Evolutionary conservation across 176 grass and related monocot genomes (phyloP).

Genomic region (Carex cristatella): DNA sequence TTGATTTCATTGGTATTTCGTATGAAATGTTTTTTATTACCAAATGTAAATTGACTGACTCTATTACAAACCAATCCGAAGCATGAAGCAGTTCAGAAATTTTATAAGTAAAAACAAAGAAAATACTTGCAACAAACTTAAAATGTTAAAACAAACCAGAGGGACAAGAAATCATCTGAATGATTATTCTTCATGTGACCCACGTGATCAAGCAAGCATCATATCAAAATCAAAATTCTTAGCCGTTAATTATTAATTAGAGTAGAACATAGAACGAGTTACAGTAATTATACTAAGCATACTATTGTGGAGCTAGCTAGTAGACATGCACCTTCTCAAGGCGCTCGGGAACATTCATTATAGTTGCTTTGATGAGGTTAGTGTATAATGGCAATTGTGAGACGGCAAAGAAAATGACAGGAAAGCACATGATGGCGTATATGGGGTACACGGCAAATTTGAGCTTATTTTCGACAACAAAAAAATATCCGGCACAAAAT

Average conservation of each 20-base stretch:
- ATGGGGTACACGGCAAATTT: neutral
- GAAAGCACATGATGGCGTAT: neutral
- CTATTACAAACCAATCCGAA: neutral
- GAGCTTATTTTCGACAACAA: neutral
- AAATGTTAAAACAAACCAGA: neutral
- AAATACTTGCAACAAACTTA: neutral
- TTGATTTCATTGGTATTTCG: neutral
- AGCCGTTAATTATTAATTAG: neutral
- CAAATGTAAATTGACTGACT: neutral
- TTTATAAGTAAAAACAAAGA: neutral
- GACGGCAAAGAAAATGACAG: neutral
- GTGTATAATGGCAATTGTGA: conserved; percentile 12
- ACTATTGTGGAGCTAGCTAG: neutral
- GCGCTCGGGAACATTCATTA: neutral
- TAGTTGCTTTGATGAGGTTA: neutral
- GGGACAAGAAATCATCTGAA: neutral
- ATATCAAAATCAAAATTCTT: neutral
- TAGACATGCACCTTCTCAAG: neutral
- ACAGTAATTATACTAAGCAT: neutral
- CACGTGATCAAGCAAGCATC: neutral
- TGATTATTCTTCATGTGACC: neutral
- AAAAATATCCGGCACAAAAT: conserved; percentile 10
- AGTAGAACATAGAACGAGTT: neutral
- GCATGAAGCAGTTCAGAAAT: neutral
- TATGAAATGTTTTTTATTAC: neutral